Base-by-base conservation (phyloP, 306 rosid species). In the Vigna unguiculata region DNA sequence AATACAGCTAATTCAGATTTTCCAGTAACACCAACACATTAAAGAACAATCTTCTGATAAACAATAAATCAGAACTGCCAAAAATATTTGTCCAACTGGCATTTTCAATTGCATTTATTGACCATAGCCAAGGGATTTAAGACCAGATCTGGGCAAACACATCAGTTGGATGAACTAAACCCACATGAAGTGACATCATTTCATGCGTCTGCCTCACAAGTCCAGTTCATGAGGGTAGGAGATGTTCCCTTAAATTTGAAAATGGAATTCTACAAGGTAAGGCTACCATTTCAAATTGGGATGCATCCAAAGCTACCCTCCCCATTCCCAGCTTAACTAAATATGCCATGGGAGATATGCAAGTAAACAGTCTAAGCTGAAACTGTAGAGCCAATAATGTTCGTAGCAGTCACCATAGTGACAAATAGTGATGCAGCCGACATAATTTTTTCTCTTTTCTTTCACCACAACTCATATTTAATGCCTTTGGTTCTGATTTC, bases 211-310 rank as follows among this genome's bases (percentile, higher is more conserved):
- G 4, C 68, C 43, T 22, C 36, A 65, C 57, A 74, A 58, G 41
- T 19, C 40, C 21, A 22, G 55, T 48, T 30, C 14, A 28, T 1
- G 75, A 40, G 17, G 41, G 60, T 22, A 57, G n/a, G 45, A 65
- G 43, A 34, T 54, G 40, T 36, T 71, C 78, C 67, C 73, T 51
- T 49, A 51, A 62, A 62, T 60, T 48, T 70, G 53, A 64, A 13
- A 64, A 60, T n/a, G 40, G 55, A 20, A 71, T 20, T 72, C 25
- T 5, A 59, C 45, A 30, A 69, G 48, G 30, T 32, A 55, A 38
- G 36, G 30, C 55, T 54, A 54, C 25, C 41, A 77, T 57, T 28
- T 20, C 71, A 46, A 46, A 78, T 25, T 34, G 21, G 43, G 6
- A 48, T 19, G 17, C 24, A 62, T 11, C 13, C 5, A 51, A 55